Conservation (phyloP, 2,329 filamentous ascomycete genomes). For the Pestalotiopsis sp. region DNA sequence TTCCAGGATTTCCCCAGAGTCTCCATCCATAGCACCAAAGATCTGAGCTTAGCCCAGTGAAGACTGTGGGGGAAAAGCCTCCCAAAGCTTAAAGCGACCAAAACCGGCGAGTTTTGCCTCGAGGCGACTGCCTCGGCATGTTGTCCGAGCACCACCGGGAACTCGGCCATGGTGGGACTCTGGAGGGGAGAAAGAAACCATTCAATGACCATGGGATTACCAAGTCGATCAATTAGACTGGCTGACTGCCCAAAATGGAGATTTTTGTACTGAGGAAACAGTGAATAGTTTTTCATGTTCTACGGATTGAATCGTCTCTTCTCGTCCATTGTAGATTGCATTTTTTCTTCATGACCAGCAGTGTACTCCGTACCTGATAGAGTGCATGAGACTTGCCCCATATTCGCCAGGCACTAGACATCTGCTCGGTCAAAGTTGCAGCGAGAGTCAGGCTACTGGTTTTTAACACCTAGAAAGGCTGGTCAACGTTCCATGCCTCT, state of each 20-base stretch:
- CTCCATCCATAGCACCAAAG: background rate
- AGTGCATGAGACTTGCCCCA: background rate
- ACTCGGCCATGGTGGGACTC: conserved; percentile 14
- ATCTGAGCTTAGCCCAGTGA: conserved; percentile 11
- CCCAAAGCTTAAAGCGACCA: conserved; percentile 9
- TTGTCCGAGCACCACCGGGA: conserved; percentile 17
- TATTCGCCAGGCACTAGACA: background rate
- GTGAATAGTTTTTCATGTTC: background rate
- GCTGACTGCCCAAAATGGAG: background rate
- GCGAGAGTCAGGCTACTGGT: background rate
- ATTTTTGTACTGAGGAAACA: background rate
- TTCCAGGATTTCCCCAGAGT: background rate
- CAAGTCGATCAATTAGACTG: background rate
- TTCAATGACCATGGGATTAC: background rate
- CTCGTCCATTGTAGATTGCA: too few species aligned
- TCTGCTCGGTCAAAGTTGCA: background rate
- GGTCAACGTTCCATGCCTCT: background rate
- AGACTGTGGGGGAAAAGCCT: conserved; percentile 18
- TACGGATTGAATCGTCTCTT: background rate
- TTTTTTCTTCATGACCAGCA: background rate
- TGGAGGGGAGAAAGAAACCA: background rate
- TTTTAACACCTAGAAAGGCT: background rate
- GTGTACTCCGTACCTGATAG: background rate
- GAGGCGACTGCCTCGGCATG: conserved; percentile 20
- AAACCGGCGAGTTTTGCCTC: conserved; percentile 18